These are phyloP conservation scores for Lactifluus pinguis DNA, from an alignment of 768 basidiomycete species.

Conservation along the genomic window DNA sequence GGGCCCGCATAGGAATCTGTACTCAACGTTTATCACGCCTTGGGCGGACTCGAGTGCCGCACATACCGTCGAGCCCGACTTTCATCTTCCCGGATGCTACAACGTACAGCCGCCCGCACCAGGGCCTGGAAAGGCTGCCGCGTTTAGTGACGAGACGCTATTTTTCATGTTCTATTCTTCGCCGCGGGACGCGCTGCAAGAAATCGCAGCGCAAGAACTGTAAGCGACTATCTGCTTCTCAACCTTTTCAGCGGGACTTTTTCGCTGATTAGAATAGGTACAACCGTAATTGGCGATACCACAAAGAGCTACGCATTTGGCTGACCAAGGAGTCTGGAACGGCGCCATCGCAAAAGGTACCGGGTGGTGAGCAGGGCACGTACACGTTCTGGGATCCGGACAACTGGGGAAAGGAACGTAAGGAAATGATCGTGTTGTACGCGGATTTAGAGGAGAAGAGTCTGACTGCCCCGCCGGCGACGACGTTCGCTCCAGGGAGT, in stretches of 20 bases:
- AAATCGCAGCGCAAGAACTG: conserved; percentile 89
- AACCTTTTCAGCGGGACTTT: not conserved
- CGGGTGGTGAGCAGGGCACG: conserved; percentile 71
- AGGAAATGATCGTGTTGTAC: conserved; percentile 23
- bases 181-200: conserved; percentile 84
- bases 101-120: conserved; percentile 81
- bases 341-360: conserved; percentile 62
- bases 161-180: conserved; percentile 96
- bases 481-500: not conserved
- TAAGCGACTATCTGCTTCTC: conserved; percentile 34
- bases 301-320: conserved; percentile 78
- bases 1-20: conserved; percentile 48
- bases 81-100: conserved; percentile 80
- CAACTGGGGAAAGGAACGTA: conserved; percentile 26
- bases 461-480: conserved; percentile 12
- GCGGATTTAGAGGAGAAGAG: conserved; percentile 24
- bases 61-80: conserved; percentile 80
- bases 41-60: conserved; percentile 85
- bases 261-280: conserved; percentile 39
- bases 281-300: conserved; percentile 91
- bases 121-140: conserved; percentile 64
- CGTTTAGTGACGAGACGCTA: conserved; percentile 88
- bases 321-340: conserved; percentile 82
- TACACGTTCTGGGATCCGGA: conserved; percentile 35
- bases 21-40: conserved; percentile 87